phyloP scores from a whole-genome alignment of 345 rosid genomes.

The Conringia planisiliqua region DNA sequence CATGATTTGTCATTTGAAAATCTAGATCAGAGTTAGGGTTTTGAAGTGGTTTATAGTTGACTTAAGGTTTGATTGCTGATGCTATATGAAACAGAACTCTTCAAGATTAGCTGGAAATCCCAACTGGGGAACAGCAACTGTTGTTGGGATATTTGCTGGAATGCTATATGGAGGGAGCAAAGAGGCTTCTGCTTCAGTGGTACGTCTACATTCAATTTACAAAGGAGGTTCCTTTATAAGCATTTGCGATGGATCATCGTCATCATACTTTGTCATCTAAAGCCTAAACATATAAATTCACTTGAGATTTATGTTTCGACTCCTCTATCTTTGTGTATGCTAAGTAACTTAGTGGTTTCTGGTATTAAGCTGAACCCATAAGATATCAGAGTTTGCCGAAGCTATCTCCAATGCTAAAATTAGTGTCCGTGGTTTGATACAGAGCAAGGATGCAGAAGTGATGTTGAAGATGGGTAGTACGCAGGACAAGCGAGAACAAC shows the following conservation, averaged over 20 bases:
- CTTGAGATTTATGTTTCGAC: neutral
- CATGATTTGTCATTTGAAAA: neutral
- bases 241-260: neutral
- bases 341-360: neutral
- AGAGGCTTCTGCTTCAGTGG: slow-evolving; percentile 92
- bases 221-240: neutral
- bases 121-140: slow-evolving; percentile 87
- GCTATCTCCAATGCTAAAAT: neutral
- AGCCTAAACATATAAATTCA: neutral
- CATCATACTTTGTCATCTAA: neutral
- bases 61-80: neutral
- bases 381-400: neutral
- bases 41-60: slow-evolving; percentile 4
- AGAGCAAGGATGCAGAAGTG: slow-evolving; percentile 97
- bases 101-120: slow-evolving; percentile 64
- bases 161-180: slow-evolving; percentile 91
- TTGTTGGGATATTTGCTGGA: slow-evolving; percentile 86
- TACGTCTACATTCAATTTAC: slow-evolving; percentile 34
- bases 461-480: slow-evolving; percentile 97
- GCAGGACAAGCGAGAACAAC: slow-evolving; percentile 80
- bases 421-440: neutral
- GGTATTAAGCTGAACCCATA: neutral
- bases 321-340: neutral
- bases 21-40: neutral
- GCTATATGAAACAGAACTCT: slow-evolving; percentile 39